Percentiles rank a stretch among this genome's conserved stretches.
phyloP scores from a whole-genome alignment of 768 basidiomycete species.

The Zangia roseola region DNA sequence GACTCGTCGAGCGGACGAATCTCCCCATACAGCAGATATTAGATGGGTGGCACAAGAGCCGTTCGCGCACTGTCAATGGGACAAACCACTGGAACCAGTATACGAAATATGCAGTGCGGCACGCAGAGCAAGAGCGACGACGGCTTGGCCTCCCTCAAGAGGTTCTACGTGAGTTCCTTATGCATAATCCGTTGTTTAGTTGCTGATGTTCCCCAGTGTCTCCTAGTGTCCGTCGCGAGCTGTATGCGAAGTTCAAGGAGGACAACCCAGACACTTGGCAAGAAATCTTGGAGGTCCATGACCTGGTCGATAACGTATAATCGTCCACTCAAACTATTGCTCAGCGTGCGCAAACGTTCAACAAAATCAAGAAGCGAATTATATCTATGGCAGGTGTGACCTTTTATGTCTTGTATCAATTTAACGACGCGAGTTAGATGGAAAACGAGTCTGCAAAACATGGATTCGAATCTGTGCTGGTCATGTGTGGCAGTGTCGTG shows the following conservation, averaged over 20 bases:
- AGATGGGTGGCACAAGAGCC: conserved; percentile 7
- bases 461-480: not conserved
- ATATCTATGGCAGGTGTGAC: not conserved
- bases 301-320: not conserved
- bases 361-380: not conserved
- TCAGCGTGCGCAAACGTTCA: not conserved
- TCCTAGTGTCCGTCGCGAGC: not conserved
- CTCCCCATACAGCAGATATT: conserved; percentile 3
- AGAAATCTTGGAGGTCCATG: not conserved
- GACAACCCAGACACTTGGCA: not conserved
- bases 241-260: not conserved
- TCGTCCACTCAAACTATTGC: not conserved
- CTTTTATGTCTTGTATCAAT: not conserved
- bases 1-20: not conserved
- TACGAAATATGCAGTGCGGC: not conserved
- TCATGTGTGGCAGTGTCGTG: conserved; percentile 4
- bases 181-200: not conserved
- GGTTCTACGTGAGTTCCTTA: not conserved
- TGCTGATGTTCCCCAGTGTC: not conserved
- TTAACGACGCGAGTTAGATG: not conserved
- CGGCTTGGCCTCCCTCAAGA: not conserved
- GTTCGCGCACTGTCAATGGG: not conserved
- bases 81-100: conserved; percentile 9
- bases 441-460: not conserved
- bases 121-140: conserved; percentile 3